Evolutionary conservation across 495 filamentous ascomycete species (phyloP), one percentile per base, ranked within the genome.

Genomic region (Aspergillus nanangensis): DNA sequence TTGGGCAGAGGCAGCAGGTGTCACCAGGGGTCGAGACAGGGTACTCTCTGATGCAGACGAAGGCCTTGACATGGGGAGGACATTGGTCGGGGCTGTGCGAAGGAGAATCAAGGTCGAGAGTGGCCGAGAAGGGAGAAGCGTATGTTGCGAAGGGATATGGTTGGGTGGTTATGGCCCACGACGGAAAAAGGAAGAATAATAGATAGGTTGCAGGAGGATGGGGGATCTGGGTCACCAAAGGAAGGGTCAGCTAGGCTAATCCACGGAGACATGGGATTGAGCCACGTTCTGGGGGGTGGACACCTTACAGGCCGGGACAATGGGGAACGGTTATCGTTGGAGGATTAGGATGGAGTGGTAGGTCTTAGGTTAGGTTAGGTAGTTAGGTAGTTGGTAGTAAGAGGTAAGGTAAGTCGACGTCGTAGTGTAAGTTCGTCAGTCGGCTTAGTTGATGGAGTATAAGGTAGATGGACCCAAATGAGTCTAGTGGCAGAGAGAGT

Each of bases 21-120:
- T 75, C 70, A 77, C 66, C 72, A 67, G 62, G 62, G 67, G 60
- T 62, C 57, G 60, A 64, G 67, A 69, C 66, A 62, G 61, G 62
- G 65, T 61, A 56, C 72, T 56, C 60, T 68, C 67, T 62, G 72
- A 57, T 63, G 66, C 71, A 64, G 64, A 62, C 65, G 66, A 62
- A 65, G 69, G 61, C 25, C 61, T 76, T 76, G 75, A 79, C 75
- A 78, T 78, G 75, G 63, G 65, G 62, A 68, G 63, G 59, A 73
- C 75, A 78, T 77, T 72, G 73, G 73, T 72, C 64, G 69, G 55
- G 56, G 33, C 51, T 60, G 49, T 58, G 58, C 48, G 55, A 56
- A 51, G 58, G 57, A 57, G 60, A 42, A 56, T 60, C 47, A 57
- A 48, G 59, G 57, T 55, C 41, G 56, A 55, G 58, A 63, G 52